Percentiles rank a stretch among this genome's conserved stretches.
Evolutionary conservation across 176 grass and related monocot species (phyloP).

Genomic region (Triticum monococcum): DNA sequence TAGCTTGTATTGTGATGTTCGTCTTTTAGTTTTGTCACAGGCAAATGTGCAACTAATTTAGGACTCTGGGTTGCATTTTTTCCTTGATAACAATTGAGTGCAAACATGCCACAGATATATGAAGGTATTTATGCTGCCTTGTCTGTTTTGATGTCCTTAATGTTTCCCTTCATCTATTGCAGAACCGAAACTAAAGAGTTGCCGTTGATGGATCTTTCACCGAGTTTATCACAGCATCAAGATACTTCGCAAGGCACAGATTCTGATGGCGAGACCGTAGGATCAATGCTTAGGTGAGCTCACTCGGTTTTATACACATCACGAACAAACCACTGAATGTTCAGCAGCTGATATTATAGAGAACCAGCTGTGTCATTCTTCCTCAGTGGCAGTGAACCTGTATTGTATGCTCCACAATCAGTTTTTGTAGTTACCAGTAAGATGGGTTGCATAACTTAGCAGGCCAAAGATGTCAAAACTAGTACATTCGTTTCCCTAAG

Average conservation of each 20-base stretch:
- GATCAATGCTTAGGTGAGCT: slow-evolving; percentile 67
- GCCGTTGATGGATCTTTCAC: slow-evolving; percentile 17
- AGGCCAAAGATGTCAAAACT: neutral
- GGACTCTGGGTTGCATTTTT: neutral
- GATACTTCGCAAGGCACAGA: slow-evolving; percentile 32
- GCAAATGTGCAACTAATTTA: slow-evolving; percentile 4
- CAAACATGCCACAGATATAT: slow-evolving; percentile 8
- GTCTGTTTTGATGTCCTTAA: neutral
- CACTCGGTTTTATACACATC: slow-evolving; percentile 21
- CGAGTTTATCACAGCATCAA: neutral
- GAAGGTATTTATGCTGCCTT: neutral
- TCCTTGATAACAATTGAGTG: neutral
- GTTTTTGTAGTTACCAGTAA: neutral
- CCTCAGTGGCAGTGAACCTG: slow-evolving; percentile 11
- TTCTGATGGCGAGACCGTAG: slow-evolving; percentile 55
- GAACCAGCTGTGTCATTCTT: slow-evolving; percentile 1
- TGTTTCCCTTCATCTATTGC: slow-evolving; percentile 11
- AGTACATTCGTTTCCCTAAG: neutral
- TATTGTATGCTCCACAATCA: neutral
- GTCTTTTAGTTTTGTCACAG: neutral
- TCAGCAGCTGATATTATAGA: slow-evolving; percentile 2
- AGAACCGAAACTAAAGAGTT: slow-evolving; percentile 44
- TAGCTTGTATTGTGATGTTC: neutral
- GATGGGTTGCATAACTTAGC: slow-evolving; percentile 10
- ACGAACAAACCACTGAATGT: neutral